Evolutionary conservation across 2,329 filamentous ascomycete genomes (phyloP), one percentile per base, ranked within the genome.

Genomic region (Ophiostoma tasmaniense): DNA sequence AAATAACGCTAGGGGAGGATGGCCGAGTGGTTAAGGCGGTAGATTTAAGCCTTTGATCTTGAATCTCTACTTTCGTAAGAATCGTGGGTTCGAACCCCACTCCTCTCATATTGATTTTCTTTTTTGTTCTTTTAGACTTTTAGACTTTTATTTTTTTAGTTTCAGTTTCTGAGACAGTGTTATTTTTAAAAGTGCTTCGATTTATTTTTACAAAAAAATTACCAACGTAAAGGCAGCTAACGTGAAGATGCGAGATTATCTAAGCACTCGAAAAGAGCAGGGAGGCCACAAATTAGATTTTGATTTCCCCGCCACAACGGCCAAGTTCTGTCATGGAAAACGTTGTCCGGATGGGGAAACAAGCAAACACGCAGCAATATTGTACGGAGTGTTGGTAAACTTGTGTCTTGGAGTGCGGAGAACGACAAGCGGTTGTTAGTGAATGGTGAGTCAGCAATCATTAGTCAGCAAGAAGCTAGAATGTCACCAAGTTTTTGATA

Each of bases 51-150:
- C 28, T 10, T 8, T 7, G 20, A 65, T 20, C 64, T 37, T 65
- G 37, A 65, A 55, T 42, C 64, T 65, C 64, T 65, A 65, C 64
- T 65, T 65, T 65, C 64, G 64, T 65, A 65, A 65, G 64, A 65
- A 65, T 65, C 64, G 64, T 65, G 64, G 64, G 64, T 65, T 65
- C 64, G 64, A 65, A 65, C 64, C 64, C 64, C 64, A 65, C 64
- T 65, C 64, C 64, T 65, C 64, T 65, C 64, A 65, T 65, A 6
- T 8, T 33, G 30, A 6, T 65, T 28, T 25, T 45, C 14, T 65
- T 61, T 61, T 61, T 61, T 3, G 6, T 10, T 55, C 11, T 55
- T 28, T 65, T 65, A 0, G 17, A 6, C 1, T 45, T 65, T 1
- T 65, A 10, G 1, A 8, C 45, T 20, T 62, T 35, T 35, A 33